phyloP scores from a whole-genome alignment of 2,329 filamentous ascomycete genomes.

The Trichoderma sp. region DNA sequence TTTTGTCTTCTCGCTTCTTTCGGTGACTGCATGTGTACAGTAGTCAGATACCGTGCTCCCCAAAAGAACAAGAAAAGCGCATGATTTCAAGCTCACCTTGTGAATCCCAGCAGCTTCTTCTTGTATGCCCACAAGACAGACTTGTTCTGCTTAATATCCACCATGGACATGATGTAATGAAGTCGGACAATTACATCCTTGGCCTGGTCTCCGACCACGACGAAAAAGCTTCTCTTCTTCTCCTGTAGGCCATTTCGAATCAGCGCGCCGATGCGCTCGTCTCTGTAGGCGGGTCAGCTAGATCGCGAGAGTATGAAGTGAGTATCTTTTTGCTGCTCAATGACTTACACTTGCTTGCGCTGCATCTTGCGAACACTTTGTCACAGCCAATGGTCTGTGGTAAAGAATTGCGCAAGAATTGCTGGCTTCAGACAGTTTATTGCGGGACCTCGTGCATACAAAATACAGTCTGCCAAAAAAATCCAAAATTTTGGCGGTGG shows the following conservation, averaged over 20 bases:
- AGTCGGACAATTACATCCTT: conserved; percentile 95
- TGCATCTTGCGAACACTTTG: conserved; percentile 46
- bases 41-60: not conserved
- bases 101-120: conserved; percentile 93
- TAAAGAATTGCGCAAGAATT: conserved; percentile 31
- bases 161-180: conserved; percentile 87
- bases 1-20: conserved; percentile 97
- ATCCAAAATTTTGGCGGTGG: conserved; percentile 40
- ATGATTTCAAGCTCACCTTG: conserved; percentile 48
- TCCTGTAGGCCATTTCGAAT: conserved; percentile 90
- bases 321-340: no score
- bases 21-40: conserved; percentile 56
- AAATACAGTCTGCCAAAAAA: conserved; percentile 24
- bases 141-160: conserved; percentile 85
- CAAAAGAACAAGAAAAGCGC: not conserved
- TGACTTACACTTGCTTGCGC: conserved; percentile 54
- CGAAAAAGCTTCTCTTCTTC: conserved; percentile 97
- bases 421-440: conserved; percentile 21
- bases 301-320: not conserved
- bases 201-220: conserved; percentile 84
- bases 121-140: conserved; percentile 98
- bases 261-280: conserved; percentile 85
- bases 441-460: conserved; percentile 25
- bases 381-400: conserved; percentile 28
- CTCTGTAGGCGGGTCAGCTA: conserved; percentile 46